These are phyloP conservation scores for Alternaria metachromatica DNA, from an alignment of 2,329 filamentous ascomycete species.

Conservation along the genomic window DNA sequence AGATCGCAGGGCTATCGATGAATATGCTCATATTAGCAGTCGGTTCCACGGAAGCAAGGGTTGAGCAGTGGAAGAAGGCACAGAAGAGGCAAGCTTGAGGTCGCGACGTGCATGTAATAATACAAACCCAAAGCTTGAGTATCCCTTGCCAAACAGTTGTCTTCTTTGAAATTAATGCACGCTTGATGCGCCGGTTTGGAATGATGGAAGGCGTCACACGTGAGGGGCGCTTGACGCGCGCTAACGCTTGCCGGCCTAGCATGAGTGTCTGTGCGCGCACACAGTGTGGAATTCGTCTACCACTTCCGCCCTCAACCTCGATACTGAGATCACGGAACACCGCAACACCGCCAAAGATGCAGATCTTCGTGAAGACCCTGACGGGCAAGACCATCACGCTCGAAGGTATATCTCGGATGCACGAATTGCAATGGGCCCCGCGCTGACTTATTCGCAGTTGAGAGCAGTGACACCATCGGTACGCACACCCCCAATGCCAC, in stretches of 20 bases:
- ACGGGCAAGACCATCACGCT: conserved; percentile 99
- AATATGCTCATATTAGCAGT: conserved; percentile 60
- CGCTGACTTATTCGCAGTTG: conserved; percentile 68
- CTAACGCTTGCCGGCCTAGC: conserved; percentile 15
- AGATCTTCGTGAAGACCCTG: conserved; percentile 94
- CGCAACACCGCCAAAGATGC: conserved; percentile 41
- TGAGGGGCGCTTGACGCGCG: conserved; percentile 6
- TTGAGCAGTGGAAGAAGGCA: conserved; percentile 33
- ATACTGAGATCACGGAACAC: conserved; percentile 37
- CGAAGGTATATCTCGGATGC: conserved; percentile 62
- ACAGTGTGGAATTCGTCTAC: conserved; percentile 25
- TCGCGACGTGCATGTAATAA: background rate
- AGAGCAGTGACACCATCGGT: conserved; percentile 83
- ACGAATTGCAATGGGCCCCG: background rate
- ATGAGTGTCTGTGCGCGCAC: conserved; percentile 25
- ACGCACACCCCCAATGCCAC: conserved; percentile 31
- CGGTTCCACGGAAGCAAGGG: conserved; percentile 54
- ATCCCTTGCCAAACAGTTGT: background rate
- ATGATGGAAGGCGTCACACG: conserved; percentile 12
- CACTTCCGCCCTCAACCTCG: conserved; percentile 26
- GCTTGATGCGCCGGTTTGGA: background rate
- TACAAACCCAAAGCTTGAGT: background rate
- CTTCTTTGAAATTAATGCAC: background rate
- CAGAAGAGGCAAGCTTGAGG: conserved; percentile 11
- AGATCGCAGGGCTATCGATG: conserved; percentile 58